These are phyloP conservation scores for Jacaranda mimosifolia DNA, from an alignment of 257 asterid genomes.

Conservation along the genomic window DNA sequence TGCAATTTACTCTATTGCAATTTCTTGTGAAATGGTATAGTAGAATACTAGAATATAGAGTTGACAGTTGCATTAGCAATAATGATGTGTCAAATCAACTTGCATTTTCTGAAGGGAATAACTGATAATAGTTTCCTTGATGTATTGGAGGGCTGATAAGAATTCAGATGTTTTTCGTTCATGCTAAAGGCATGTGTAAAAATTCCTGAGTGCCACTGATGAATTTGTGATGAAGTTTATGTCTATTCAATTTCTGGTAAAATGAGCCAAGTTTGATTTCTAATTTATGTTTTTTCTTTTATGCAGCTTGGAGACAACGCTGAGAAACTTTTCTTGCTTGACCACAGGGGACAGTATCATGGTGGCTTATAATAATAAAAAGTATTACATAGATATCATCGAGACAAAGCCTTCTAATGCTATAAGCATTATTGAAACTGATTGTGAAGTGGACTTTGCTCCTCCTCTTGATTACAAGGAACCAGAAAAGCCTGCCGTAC, in stretches of 20 bases:
- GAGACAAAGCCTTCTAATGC: conserved; percentile 98
- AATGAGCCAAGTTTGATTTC: not conserved
- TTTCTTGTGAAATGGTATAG: not conserved
- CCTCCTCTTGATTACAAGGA: conserved; percentile 98
- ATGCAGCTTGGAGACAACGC: conserved; percentile 95
- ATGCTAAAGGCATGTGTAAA: no score
- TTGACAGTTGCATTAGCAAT: not conserved
- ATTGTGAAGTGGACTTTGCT: conserved; percentile 99
- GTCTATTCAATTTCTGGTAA: conserved; percentile 20
- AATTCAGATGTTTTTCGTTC: no score
- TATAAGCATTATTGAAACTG: conserved; percentile 93
- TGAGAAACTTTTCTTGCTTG: conserved; percentile 97
- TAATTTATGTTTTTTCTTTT: conserved; percentile 16
- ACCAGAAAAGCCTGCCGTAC: conserved; percentile 72
- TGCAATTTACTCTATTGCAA: no score
- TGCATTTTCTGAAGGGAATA: not conserved
- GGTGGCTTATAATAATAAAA: conserved; percentile 97
- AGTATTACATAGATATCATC: conserved; percentile 90
- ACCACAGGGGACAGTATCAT: conserved; percentile 96
- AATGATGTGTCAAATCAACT: not conserved
- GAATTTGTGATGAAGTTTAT: not conserved
- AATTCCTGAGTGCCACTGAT: not conserved
- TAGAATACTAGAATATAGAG: no score
- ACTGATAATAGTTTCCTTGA: not conserved
- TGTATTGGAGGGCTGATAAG: no score